These are phyloP conservation scores for Nemania sp. DNA, from an alignment of 2,329 filamentous ascomycete species.

Conservation along the genomic window DNA sequence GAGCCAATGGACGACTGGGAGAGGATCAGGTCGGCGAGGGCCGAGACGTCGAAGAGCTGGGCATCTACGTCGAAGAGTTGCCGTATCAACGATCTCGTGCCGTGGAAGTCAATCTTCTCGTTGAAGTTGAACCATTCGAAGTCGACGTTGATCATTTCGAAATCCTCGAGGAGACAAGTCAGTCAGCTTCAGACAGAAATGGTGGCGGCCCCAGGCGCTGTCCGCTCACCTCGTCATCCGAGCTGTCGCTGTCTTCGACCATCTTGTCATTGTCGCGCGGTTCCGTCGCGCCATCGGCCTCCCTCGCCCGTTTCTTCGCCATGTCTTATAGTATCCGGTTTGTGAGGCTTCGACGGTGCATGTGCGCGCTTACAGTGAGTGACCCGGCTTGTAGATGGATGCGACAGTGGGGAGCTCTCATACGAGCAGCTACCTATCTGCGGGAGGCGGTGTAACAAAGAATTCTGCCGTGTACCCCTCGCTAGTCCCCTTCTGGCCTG, in stretches of 20 bases:
- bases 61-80: conserved; percentile 92
- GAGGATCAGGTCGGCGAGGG: conserved; percentile 82
- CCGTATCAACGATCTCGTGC: conserved; percentile 84
- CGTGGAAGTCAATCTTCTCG: conserved; percentile 88
- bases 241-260: conserved; percentile 51
- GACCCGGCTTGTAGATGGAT: not conserved
- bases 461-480: conserved; percentile 49
- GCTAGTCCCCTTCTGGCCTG: conserved; percentile 43
- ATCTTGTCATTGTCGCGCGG: conserved; percentile 56
- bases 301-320: conserved; percentile 57
- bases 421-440: not conserved
- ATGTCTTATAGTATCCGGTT: conserved; percentile 39
- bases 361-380: not conserved
- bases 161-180: conserved; percentile 64
- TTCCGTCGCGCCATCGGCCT: conserved; percentile 51
- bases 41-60: conserved; percentile 83
- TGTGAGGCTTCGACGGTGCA: not conserved
- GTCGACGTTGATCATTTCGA: conserved; percentile 90
- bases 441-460: conserved; percentile 37
- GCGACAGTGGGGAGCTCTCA: not conserved
- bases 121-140: conserved; percentile 99
- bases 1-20: conserved; percentile 87
- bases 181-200: conserved; percentile 21
- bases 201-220: not conserved
- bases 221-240: conserved; percentile 53